Evolutionary conservation across 129 eudicot species (phyloP).

Genomic region (sunflower (Helianthus annuus)): HanXRQr2.0-SUNRISE NC_035449.2:20259957-20260456

Average conservation of each 20-base stretch:
- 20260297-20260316: no score
- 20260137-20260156: not conserved
- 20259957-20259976: constrained; percentile 29
- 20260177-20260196: not conserved
- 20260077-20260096: not conserved
- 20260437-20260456: no score
- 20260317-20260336: no score
- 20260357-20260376: no score
- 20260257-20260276: constrained; percentile 1
- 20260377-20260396: no score
- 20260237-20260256: constrained; percentile 10
- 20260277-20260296: not conserved
- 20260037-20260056: constrained; percentile 8
- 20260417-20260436: no score
- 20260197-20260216: constrained; percentile 6
- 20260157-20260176: not conserved
- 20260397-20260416: no score
- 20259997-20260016: constrained; percentile 14
- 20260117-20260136: not conserved
- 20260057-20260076: not conserved
- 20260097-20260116: not conserved
- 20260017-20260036: constrained; percentile 3
- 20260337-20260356: no score
- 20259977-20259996: constrained; percentile 46
- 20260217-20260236: not conserved